Evolutionary conservation across 2,329 filamentous ascomycete species (phyloP).

Genomic region (Colletotrichum melonis): DNA sequence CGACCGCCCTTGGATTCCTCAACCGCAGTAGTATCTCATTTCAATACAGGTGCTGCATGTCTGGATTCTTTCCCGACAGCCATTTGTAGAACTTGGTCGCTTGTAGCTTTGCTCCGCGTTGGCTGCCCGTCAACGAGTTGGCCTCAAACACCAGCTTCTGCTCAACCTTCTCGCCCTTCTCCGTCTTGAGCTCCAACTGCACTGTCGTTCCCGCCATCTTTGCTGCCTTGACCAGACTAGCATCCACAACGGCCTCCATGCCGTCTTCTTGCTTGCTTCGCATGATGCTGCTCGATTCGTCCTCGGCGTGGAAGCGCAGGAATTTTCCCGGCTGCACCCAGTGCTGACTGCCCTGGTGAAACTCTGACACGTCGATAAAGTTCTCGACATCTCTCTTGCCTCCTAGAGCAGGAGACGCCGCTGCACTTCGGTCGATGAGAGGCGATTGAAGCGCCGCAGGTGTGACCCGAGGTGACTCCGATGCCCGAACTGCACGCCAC

Average conservation of each 20-base stretch:
- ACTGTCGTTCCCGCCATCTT: constrained; percentile 18
- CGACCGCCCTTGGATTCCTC: background rate
- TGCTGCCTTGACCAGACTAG: constrained; percentile 18
- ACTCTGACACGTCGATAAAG: constrained; percentile 21
- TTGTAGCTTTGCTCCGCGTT: constrained; percentile 16
- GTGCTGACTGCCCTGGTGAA: constrained; percentile 20
- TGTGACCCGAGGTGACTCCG: constrained; percentile 24
- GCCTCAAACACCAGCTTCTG: constrained; percentile 15
- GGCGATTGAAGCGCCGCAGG: background rate
- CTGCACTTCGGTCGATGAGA: constrained; percentile 13
- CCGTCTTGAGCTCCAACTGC: constrained; percentile 17
- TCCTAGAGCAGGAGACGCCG: constrained; percentile 11
- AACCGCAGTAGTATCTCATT: background rate
- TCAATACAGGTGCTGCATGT: constrained; percentile 22
- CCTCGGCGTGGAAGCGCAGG: constrained; percentile 16
- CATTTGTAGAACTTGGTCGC: constrained; percentile 31
- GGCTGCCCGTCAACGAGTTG: constrained; percentile 24
- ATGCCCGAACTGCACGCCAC: constrained; percentile 29
- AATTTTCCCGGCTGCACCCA: constrained; percentile 18
- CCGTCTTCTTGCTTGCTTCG: constrained; percentile 8
- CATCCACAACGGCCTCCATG: constrained; percentile 20
- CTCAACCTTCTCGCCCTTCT: constrained; percentile 8
- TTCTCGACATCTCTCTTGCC: constrained; percentile 2
- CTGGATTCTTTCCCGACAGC: constrained; percentile 22
- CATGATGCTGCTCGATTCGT: constrained; percentile 19